Evolutionary conservation across 306 rosid genomes (phyloP).

Genomic region (Prinsepia uniflora): DNA sequence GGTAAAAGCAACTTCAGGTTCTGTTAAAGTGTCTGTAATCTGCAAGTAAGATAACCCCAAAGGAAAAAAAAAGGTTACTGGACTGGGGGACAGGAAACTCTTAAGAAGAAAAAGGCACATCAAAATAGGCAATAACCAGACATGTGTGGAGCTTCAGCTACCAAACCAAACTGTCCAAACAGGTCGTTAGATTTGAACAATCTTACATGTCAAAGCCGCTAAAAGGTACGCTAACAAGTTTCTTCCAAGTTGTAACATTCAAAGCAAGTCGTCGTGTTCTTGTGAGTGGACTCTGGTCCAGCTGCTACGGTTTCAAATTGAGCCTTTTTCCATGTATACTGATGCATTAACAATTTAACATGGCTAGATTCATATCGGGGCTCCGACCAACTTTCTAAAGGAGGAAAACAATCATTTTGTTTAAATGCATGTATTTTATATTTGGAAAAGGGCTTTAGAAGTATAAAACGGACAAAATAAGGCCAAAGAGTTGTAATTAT

Average conservation of each 20-base stretch:
- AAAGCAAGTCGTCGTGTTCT: no score
- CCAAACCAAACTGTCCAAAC: not conserved
- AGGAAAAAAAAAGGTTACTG: not conserved
- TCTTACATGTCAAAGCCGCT: no score
- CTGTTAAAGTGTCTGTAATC: constrained; percentile 69
- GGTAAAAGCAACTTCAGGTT: constrained; percentile 89
- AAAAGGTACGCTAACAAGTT: no score
- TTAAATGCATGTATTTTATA: no score
- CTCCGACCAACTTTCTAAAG: not conserved
- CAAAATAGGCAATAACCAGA: not conserved
- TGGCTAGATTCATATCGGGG: no score
- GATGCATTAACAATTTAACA: no score
- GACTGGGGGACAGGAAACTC: not conserved
- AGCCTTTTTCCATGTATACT: no score
- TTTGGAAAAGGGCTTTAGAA: no score
- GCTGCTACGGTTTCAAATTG: no score
- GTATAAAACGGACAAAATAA: not conserved
- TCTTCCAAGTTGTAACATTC: no score
- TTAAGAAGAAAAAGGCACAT: not conserved
- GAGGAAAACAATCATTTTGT: not conserved
- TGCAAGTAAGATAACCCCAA: constrained; percentile 36
- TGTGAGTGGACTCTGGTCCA: no score
- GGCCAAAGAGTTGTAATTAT: not conserved
- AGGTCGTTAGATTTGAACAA: no score
- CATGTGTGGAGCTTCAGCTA: not conserved